phyloP scores from a whole-genome alignment of 2,329 filamentous ascomycete species.

The Talaromyces sp. region DNA sequence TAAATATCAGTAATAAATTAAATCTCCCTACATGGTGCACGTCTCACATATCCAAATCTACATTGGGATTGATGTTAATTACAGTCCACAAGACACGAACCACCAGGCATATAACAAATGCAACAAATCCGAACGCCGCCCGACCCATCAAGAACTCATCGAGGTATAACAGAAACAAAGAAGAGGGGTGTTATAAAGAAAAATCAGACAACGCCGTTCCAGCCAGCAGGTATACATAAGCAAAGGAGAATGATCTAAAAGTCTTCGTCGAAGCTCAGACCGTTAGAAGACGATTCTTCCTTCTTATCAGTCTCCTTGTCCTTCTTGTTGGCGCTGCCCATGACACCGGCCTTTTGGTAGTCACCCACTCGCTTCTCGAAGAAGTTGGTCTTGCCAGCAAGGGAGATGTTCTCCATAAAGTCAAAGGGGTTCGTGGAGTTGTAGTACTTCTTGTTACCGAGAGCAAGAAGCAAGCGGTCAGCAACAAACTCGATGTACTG shows the following conservation, averaged over 20 bases:
- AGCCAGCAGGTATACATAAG: slow-evolving; percentile 1
- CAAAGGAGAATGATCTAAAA: slow-evolving; percentile 59
- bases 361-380: slow-evolving; percentile 99
- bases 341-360: slow-evolving; percentile 99
- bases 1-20: neutral
- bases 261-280: slow-evolving; percentile 94
- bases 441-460: slow-evolving; percentile 94
- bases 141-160: slow-evolving; percentile 8
- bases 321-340: slow-evolving; percentile 82
- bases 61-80: slow-evolving; percentile 12
- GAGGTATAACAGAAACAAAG: slow-evolving; percentile 10
- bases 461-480: slow-evolving; percentile 84
- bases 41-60: slow-evolving; percentile 12
- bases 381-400: slow-evolving; percentile 99
- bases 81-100: slow-evolving; percentile 11
- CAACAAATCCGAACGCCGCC: slow-evolving; percentile 12
- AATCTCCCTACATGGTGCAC: neutral
- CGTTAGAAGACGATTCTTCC: slow-evolving; percentile 49
- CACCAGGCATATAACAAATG: slow-evolving; percentile 11
- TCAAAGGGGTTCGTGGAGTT: slow-evolving; percentile 94
- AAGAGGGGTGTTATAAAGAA: neutral
- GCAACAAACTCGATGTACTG: slow-evolving; percentile 99
- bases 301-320: slow-evolving; percentile 45
- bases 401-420: slow-evolving; percentile 99
- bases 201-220: slow-evolving; percentile 2